Evolutionary conservation across 2,329 filamentous ascomycete genomes (phyloP).

Genomic region (Tothia fuscella): DNA sequence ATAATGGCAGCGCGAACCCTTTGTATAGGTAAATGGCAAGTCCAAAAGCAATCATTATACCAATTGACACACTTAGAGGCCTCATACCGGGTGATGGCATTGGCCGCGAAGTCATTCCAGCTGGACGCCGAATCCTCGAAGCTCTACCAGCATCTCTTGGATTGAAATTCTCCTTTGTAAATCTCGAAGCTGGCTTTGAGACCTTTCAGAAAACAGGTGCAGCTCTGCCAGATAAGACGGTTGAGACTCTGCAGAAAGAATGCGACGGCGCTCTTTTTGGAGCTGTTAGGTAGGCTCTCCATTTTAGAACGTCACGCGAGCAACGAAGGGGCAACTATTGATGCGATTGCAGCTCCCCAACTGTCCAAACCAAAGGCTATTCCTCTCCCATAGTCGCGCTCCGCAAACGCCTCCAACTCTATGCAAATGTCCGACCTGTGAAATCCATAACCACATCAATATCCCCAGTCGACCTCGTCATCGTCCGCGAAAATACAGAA

Average conservation of each 20-base stretch:
- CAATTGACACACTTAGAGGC: slow-evolving; percentile 40
- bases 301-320: background rate
- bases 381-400: slow-evolving; percentile 93
- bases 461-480: slow-evolving; percentile 81
- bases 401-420: slow-evolving; percentile 87
- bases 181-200: slow-evolving; percentile 87
- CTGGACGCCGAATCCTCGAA: slow-evolving; percentile 83
- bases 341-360: slow-evolving; percentile 52
- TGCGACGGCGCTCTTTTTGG: slow-evolving; percentile 96
- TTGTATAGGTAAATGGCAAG: slow-evolving; percentile 47
- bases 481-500: slow-evolving; percentile 97
- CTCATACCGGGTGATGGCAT: slow-evolving; percentile 98
- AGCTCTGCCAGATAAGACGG: slow-evolving; percentile 81
- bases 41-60: slow-evolving; percentile 6
- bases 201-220: slow-evolving; percentile 83
- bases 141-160: slow-evolving; percentile 82
- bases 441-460: slow-evolving; percentile 60
- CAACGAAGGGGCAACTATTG: slow-evolving; percentile 5
- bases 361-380: slow-evolving; percentile 84
- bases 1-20: slow-evolving; percentile 55
- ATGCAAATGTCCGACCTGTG: slow-evolving; percentile 94
- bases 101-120: slow-evolving; percentile 93
- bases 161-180: slow-evolving; percentile 86
- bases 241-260: slow-evolving; percentile 76
- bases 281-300: slow-evolving; percentile 56